A percentile compares a stretch with the other conserved stretches of the same genome.
Evolutionary conservation across 2,329 filamentous ascomycete genomes (phyloP).

Genomic region (Penicillium brevicompactum): DNA sequence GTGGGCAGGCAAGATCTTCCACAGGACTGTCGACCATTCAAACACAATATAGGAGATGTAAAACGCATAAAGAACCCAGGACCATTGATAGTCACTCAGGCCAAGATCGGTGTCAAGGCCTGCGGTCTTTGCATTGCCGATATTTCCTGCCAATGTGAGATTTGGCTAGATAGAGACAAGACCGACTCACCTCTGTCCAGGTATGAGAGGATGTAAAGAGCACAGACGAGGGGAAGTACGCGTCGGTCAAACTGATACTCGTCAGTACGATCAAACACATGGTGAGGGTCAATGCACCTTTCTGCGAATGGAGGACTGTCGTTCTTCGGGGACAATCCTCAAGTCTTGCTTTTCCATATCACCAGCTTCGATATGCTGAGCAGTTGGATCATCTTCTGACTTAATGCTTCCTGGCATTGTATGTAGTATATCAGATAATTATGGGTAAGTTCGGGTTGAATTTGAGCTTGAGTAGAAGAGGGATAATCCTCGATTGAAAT

Average conservation of each 20-base stretch:
- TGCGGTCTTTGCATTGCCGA: slow-evolving; percentile 30
- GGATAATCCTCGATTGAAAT: neutral
- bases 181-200: slow-evolving; percentile 20
- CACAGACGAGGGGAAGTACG: slow-evolving; percentile 26
- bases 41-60: slow-evolving; percentile 30
- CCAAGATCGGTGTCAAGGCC: slow-evolving; percentile 24
- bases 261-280: neutral
- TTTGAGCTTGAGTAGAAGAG: neutral
- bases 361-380: slow-evolving; percentile 9
- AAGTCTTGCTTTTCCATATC: neutral
- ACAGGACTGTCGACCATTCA: slow-evolving; percentile 28
- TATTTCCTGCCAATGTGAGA: slow-evolving; percentile 12
- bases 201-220: slow-evolving; percentile 27
- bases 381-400: neutral
- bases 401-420: slow-evolving; percentile 5
- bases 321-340: slow-evolving; percentile 2
- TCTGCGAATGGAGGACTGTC: slow-evolving; percentile 16
- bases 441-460: neutral
- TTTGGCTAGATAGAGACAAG: neutral
- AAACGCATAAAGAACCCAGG: slow-evolving; percentile 29
- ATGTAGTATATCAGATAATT: too few relatives aligned
- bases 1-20: slow-evolving; percentile 30
- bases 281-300: slow-evolving; percentile 8
- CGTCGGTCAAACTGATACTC: slow-evolving; percentile 3
- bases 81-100: slow-evolving; percentile 22